Base-by-base conservation (phyloP, 345 rosid species). In the Brassica cretica region DNA sequence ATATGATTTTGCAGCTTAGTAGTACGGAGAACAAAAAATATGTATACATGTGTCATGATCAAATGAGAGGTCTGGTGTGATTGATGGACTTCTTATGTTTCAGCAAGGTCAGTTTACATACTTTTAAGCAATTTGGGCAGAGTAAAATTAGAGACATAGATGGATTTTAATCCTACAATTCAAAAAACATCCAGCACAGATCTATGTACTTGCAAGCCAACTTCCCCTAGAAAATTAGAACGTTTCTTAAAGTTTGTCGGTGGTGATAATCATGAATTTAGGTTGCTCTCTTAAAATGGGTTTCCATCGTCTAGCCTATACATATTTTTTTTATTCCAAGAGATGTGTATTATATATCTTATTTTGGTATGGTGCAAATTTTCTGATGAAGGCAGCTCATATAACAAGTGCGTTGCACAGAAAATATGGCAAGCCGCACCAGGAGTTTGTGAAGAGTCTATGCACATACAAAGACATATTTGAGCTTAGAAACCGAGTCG, bases 401-500 rank as follows among this genome's bases (percentile, higher is more conserved):
- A 19, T 19, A 19, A 19, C 19, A 19, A 19, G 19, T 19, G 19
- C 19, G 19, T 19, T 19, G 19, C 19, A 19, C 0, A 19, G 19
- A 19, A 19, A 19, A 19, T 19, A 19, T 19, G 19, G 19, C 94
- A 93, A 91, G 75, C 81, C 74, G 32, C 93, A 86, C 75, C 88
- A 84, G 73, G 93, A 88, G 35, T 89, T 89, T 76, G 82, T 86
- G 68, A 86, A 82, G 81, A 83, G 86, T 69, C 89, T 93, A 62
- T 84, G 87, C 80, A 87, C 84, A 69, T 91, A 88, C 80, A 90
- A 84, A 82, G 97, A 93, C 33, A 82, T 95, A 29, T 56, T 72
- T 61, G 94, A 90, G 64, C 96, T 95, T 63, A 88, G 90, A 65
- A 87, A 82, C 74, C 84, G 84, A 15, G 99, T 93, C 0, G 99